phyloP scores from a whole-genome alignment of 2,329 filamentous ascomycete species.

The Penicillium sp. region DNA sequence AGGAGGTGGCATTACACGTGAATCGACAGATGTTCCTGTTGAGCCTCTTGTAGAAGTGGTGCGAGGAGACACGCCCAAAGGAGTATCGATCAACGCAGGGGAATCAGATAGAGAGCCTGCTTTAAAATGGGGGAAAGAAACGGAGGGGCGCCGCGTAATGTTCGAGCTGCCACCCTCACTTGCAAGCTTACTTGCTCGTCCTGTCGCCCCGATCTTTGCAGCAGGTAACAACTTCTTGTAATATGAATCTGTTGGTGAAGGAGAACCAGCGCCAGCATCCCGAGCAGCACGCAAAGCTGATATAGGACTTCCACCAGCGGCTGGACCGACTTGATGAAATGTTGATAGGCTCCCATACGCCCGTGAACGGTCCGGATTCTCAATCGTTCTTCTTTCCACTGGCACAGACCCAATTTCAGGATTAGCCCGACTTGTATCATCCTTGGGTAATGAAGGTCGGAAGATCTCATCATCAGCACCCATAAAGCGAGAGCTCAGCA shows the following conservation, averaged over 20 bases:
- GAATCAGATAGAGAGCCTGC: constrained; percentile 92
- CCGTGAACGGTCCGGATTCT: constrained; percentile 65
- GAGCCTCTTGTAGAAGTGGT: constrained; percentile 45
- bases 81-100: constrained; percentile 58
- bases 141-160: constrained; percentile 69
- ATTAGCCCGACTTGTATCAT: constrained; percentile 36
- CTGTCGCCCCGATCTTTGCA: constrained; percentile 28
- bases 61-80: constrained; percentile 54
- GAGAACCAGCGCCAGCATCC: constrained; percentile 49
- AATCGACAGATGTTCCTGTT: constrained; percentile 40
- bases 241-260: constrained; percentile 52
- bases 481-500: constrained; percentile 91
- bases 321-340: constrained; percentile 75
- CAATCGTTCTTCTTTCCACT: constrained; percentile 53
- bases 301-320: constrained; percentile 79
- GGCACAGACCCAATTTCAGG: constrained; percentile 75
- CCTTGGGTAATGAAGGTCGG: constrained; percentile 69
- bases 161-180: constrained; percentile 50
- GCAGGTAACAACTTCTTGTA: constrained; percentile 50
- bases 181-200: constrained; percentile 35
- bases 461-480: constrained; percentile 87
- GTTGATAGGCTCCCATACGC: constrained; percentile 89
- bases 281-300: constrained; percentile 74
- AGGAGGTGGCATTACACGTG: constrained; percentile 40
- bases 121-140: constrained; percentile 96